Base-by-base conservation (phyloP, 2,329 filamentous ascomycete species). In the Ascochyta lentis region DNA sequence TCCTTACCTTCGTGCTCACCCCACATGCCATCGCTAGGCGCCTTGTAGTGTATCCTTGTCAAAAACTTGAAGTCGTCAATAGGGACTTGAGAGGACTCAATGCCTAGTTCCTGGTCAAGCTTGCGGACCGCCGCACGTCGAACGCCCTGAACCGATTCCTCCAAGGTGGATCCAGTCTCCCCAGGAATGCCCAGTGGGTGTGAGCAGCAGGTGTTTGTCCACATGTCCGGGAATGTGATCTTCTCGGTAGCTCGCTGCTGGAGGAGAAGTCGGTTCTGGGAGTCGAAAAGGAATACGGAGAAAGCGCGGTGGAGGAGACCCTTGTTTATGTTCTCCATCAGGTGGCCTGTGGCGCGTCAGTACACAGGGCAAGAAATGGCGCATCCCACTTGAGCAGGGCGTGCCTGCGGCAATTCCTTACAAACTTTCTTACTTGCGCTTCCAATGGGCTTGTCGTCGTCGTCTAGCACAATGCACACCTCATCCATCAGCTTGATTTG, bases 191-290 rank as follows among this genome's bases (percentile, higher is more conserved):
- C 91, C 58, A 99, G 84, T 5, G 95, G 95, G 78, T 99, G 95
- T 35, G 95, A 99, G 83, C 95, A 99, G 84, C 95, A 99, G 29
- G 95, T 99, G 80, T 99, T 99, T 62, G 95, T 99, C 95, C 95
- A 99, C 89, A 97, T 93, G 75, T 96, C 92, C n/a, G 95, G 94
- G 80, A 99, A 99, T 6, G 95, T 99, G 74, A 99, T 99, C 83
- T 99, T 99, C 81, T 98, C 94, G 37, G 88, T 82, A 26, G 95
- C 95, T 65, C 95, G 90, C 82, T 98, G 95, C 80, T 99, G 95
- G 47, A 99, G 87, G 40, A 99, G 89, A 58, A 98, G 83, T 69
- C 92, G 89, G 78, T 97, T 96, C 75, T 95, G 85, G 59, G 91
- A 89, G 80, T 98, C 92, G 83, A 99, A 99, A 66, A 99, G 88